These are phyloP conservation scores for Phytophthora ramorum DNA, from an alignment of 352 stramenopile genomes.

Conservation along the genomic window DNA sequence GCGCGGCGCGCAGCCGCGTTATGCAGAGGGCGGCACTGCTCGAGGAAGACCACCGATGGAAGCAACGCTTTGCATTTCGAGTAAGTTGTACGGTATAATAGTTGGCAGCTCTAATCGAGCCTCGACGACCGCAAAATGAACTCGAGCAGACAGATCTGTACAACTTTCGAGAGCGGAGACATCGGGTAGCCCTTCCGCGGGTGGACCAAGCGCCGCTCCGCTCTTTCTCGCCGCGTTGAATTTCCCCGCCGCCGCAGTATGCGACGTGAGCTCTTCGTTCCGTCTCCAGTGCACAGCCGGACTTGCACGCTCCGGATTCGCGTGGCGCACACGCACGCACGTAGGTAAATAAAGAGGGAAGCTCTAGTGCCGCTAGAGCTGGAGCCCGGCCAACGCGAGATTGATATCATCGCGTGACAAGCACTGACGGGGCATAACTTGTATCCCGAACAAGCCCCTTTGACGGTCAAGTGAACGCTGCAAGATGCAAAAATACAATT, in stretches of 20 bases:
- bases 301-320: slow-evolving; percentile 15
- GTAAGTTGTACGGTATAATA: neutral
- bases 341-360: slow-evolving; percentile 27
- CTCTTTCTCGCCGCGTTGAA: slow-evolving; percentile 9
- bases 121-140: slow-evolving; percentile 4
- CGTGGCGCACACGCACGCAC: slow-evolving; percentile 28
- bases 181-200: neutral
- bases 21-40: neutral
- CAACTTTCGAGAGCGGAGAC: neutral
- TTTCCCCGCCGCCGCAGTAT: slow-evolving; percentile 11
- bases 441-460: too few relatives aligned
- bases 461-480: too few relatives aligned
- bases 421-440: too few relatives aligned
- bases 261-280: slow-evolving; percentile 30
- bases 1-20: slow-evolving; percentile 5
- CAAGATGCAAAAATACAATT: neutral
- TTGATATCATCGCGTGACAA: too few relatives aligned
- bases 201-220: slow-evolving; percentile 14
- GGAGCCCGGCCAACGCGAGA: too few relatives aligned
- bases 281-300: slow-evolving; percentile 22
- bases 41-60: neutral
- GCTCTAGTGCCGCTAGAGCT: neutral
- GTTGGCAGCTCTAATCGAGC: neutral
- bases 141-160: slow-evolving; percentile 1
- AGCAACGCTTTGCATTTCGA: slow-evolving; percentile 14